Base-by-base conservation (phyloP, 139 green algal genomes). In the Ettlia oleoabundans region DNA sequence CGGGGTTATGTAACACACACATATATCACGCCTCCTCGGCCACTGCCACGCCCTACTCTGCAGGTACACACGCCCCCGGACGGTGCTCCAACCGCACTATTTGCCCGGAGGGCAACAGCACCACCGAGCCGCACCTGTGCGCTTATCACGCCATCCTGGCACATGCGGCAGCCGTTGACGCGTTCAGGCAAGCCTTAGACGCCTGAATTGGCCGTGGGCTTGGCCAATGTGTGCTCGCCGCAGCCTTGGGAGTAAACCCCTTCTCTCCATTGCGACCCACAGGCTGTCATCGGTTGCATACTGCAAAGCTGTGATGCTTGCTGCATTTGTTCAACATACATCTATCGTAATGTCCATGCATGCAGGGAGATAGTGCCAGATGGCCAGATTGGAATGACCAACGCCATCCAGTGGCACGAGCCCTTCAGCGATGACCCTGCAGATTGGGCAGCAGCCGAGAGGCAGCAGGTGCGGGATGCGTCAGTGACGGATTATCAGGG, bases 61-160 rank as follows among this genome's bases (percentile, higher is more conserved):
- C 19, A 35, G 84, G 84, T 72, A 41, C n/a, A 1, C 51, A 70
- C 3, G 63, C 84, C 5, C 84, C 78, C 22, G 71, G 81, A 3
- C 71, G 63, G 21, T 85, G 81, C 62, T 63, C 71, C 13, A 63
- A 81, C 62, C 42, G 71, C 41, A 40, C 19, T 32, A 9, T 28
- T 4, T 81, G 70, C 41, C 26, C 33, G 30, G 51, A 33, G 33
- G 62, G 81, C 26, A 52, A 78, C 67, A 37, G 40, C 62, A 63
- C 24, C 26, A 71, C 15, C 22, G 88, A 92, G 76, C 75, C 76
- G 21, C 88, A 79, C 80, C 18, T 80, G 21, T 85, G 81, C n/a
- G 78, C 69, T 1, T 87, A 92, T 77, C 37, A 90, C 71, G 80
- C 89, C 28, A 82, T 90, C 55, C 76, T 87, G 1, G 82, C 89